Conservation (phyloP, 2,329 filamentous ascomycete species). For the Daldinia sp. region DNA sequence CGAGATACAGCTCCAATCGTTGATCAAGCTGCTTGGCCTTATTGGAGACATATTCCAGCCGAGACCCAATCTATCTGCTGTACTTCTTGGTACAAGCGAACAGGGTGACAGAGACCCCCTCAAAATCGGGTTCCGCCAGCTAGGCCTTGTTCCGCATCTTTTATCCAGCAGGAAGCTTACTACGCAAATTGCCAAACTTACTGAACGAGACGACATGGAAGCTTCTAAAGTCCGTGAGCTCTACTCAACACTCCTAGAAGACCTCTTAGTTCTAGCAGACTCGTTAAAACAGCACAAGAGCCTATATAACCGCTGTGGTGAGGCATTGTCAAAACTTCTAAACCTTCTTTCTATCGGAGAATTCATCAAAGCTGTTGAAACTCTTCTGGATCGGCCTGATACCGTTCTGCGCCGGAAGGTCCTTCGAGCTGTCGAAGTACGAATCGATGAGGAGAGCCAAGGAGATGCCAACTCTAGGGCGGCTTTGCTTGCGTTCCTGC, state of each 20-base stretch:
- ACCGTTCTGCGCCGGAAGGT: conserved; percentile 81
- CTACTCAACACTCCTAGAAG: conserved; percentile 74
- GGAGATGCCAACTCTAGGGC: conserved; percentile 72
- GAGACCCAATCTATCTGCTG: conserved; percentile 76
- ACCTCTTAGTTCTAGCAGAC: conserved; percentile 71
- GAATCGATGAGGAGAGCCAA: conserved; percentile 77
- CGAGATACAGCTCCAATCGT: conserved; percentile 78
- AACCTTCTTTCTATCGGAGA: conserved; percentile 85
- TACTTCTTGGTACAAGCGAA: conserved; percentile 69
- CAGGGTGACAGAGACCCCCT: conserved; percentile 58
- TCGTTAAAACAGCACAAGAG: conserved; percentile 64
- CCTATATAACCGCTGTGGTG: conserved; percentile 68
- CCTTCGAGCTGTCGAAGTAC: conserved; percentile 79
- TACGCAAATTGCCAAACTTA: conserved; percentile 62
- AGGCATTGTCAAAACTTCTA: conserved; percentile 80
- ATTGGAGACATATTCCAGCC: conserved; percentile 77
- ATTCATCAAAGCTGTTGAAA: conserved; percentile 88
- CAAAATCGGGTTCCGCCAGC: conserved; percentile 61
- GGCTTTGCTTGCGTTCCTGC: conserved; percentile 79
- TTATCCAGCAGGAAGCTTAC: conserved; percentile 66
- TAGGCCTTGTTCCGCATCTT: conserved; percentile 65
- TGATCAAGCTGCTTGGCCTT: conserved; percentile 79
- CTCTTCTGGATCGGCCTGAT: conserved; percentile 78
- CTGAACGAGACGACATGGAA: conserved; percentile 71
- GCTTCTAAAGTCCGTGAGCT: conserved; percentile 71